These are phyloP conservation scores for Saccharum officinarum DNA, from an alignment of 176 grass and related monocot genomes.

Conservation along the genomic window DNA sequence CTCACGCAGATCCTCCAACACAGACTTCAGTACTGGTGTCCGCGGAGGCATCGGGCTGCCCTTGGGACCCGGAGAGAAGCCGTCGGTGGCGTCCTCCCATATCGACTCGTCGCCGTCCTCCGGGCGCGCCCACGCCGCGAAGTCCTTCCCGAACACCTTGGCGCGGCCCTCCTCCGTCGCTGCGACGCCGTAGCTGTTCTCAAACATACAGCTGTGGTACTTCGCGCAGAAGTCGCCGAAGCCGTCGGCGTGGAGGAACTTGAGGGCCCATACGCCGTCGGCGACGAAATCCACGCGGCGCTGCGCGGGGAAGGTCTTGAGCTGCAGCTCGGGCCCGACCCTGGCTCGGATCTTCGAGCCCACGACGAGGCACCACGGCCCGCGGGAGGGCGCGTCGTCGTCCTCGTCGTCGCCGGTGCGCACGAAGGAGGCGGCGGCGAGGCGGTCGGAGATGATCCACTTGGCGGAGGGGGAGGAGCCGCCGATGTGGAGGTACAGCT, in stretches of 20 bases:
- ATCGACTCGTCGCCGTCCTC: conserved; percentile 77
- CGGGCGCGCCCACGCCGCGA: conserved; percentile 82
- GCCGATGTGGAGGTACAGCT: conserved; percentile 91
- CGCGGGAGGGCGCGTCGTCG: conserved; percentile 34
- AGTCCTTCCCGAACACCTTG: conserved; percentile 96
- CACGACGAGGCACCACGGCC: conserved; percentile 73
- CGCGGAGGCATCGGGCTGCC: conserved; percentile 32
- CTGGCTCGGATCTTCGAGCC: conserved; percentile 67
- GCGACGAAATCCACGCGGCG: conserved; percentile 82
- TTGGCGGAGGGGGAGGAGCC: conserved; percentile 62
- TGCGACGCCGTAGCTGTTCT: conserved; percentile 79
- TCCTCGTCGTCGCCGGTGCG: conserved; percentile 56
- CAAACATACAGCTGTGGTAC: conserved; percentile 80
- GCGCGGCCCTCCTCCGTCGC: conserved; percentile 67
- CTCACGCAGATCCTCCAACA: conserved; percentile 84
- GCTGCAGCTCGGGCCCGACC: conserved; percentile 80
- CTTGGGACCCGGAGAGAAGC: conserved; percentile 41
- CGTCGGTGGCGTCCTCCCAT: conserved; percentile 70
- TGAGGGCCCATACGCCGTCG: conserved; percentile 90
- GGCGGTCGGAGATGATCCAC: conserved; percentile 78
- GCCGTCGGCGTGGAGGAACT: conserved; percentile 64
- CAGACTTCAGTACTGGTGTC: conserved; percentile 31
- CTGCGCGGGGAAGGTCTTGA: conserved; percentile 77
- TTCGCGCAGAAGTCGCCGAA: conserved; percentile 63
- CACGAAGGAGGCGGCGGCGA: conserved; percentile 53